Percentiles rank a stretch among this genome's conserved stretches.
phyloP scores from a whole-genome alignment of 371 early-diverging fungal genomes.

The Mortierella sp. region DNA sequence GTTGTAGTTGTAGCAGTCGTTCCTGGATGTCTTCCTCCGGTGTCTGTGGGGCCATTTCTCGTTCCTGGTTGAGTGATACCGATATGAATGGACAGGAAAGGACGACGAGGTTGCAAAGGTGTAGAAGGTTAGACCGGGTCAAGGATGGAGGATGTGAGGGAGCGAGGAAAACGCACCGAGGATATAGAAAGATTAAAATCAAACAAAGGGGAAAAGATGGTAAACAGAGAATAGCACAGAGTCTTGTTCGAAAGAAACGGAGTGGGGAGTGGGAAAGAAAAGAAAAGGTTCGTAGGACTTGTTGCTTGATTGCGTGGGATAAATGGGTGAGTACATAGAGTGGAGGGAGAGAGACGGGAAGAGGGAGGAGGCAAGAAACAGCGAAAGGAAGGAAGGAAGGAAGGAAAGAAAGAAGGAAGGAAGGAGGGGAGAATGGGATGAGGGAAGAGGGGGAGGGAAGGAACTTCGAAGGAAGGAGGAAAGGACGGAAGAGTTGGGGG shows the following conservation, averaged over 20 bases:
- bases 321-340: background rate
- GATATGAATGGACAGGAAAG: background rate
- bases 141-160: background rate
- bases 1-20: background rate
- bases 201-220: no score
- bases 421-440: background rate
- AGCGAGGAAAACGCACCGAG: background rate
- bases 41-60: background rate
- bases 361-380: background rate
- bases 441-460: no score
- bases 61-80: background rate
- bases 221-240: no score
- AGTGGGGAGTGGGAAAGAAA: no score
- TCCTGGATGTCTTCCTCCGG: background rate
- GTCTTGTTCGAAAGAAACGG: no score
- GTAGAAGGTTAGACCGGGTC: background rate
- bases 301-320: no score
- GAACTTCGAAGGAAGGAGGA: background rate
- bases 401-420: background rate
- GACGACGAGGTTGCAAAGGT: background rate
- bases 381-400: background rate
- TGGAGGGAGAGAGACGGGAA: background rate
- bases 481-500: background rate
- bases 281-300: no score
- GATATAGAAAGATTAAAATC: no score